Base-by-base conservation (phyloP, 371 early-diverging fungal species). In the Mycotypha africana region DNA sequence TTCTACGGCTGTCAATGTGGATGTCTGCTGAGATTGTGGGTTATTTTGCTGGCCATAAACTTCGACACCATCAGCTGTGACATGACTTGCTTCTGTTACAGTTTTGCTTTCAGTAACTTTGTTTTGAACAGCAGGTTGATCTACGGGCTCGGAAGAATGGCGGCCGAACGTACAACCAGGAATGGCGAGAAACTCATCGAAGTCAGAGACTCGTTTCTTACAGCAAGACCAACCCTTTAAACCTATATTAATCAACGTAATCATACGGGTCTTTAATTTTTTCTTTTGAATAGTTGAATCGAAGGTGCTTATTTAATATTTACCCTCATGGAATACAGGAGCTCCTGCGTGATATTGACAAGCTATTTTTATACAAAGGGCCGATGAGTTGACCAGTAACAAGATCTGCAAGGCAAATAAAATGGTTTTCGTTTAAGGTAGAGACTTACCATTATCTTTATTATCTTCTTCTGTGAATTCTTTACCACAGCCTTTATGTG, bases 201-300 rank as follows among this genome's bases (percentile, higher is more conserved):
- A 97, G 40, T 88, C 86, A 28, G 69, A 67, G 40, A 92, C 95
- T 32, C 89, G 78, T 50, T 93, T 92, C n/a, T 81, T 70, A 74
- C 97, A 97, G 74, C 97, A 97, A 37, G 83, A 81, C 93, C 95
- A 97, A 36, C 94, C 91, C 79, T 93, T 89, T 40, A 85, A 68
- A 47, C 93, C 73, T 72, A 50, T 12, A 39, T 20, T 31, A 23
- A 31, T 33, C 3, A n/a, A 28, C 8, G 21, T 42, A 16, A 20
- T 5, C 16, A 2, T 16, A 26, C 28, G 7, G 14, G 22, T 6
- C n/a, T n/a, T n/a, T n/a, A n/a, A n/a, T n/a, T n/a, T n/a, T n/a
- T n/a, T n/a, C n/a, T n/a, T n/a, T n/a, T n/a, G n/a, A n/a, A n/a
- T n/a, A n/a, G n/a, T n/a, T n/a, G n/a, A n/a, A n/a, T n/a, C n/a